Evolutionary conservation across 116 monocot genomes (phyloP).

Genomic region (Iris pallida): DNA sequence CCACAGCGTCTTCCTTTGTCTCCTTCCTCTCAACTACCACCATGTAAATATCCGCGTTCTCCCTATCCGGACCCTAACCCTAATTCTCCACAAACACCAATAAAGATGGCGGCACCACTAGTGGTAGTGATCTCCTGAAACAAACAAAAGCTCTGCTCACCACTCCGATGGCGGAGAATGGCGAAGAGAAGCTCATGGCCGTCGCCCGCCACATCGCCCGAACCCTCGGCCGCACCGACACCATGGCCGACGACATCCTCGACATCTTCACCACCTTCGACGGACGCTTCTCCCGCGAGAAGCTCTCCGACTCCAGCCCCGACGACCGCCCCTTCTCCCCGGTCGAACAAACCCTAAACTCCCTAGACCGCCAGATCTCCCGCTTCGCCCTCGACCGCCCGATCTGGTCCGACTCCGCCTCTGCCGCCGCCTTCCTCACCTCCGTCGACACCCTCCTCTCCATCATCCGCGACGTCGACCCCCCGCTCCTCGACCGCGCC

Average conservation of each 20-base stretch:
- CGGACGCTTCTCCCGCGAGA: conserved; percentile 71
- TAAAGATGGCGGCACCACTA: too few relatives aligned
- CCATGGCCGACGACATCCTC: conserved; percentile 83
- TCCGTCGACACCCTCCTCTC: conserved; percentile 59
- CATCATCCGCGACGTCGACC: conserved; percentile 27
- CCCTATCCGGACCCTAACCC: too few relatives aligned
- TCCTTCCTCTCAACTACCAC: too few relatives aligned
- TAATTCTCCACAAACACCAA: too few relatives aligned
- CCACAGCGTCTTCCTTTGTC: too few relatives aligned
- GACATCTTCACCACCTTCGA: conserved; percentile 83
- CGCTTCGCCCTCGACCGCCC: conserved; percentile 35
- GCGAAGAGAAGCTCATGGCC: conserved; percentile 73
- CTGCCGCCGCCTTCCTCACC: conserved; percentile 58
- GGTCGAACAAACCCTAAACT: not conserved
- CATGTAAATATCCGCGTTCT: too few relatives aligned
- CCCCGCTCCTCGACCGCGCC: conserved; percentile 27
- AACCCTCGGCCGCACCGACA: conserved; percentile 69
- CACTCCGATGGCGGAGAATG: conserved; percentile 25
- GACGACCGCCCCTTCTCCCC: not conserved
- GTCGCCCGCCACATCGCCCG: conserved; percentile 79
- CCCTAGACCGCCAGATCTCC: conserved; percentile 60
- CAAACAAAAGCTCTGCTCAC: not conserved
- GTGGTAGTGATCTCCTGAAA: too few relatives aligned
- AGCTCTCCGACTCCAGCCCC: conserved; percentile 33
- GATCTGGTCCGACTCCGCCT: conserved; percentile 70